Evolutionary conservation across 106 monocot genomes (phyloP).

Genomic region (Narthecium ossifragum): DNA sequence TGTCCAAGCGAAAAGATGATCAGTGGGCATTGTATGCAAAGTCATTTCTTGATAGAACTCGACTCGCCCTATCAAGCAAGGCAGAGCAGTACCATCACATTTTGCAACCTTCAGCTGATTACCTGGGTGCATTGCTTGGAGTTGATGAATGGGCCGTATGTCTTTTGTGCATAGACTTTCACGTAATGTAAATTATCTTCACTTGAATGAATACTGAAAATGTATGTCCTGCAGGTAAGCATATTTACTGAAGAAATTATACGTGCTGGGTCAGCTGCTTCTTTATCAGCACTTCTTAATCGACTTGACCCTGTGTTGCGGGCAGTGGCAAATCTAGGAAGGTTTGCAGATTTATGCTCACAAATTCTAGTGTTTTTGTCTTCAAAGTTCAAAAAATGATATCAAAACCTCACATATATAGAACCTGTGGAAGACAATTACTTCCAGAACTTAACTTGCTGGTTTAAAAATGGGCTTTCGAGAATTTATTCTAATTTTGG

Average conservation of each 20-base stretch:
- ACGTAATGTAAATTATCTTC: too few relatives aligned
- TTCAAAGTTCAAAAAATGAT: too few relatives aligned
- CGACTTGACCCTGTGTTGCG: conserved; percentile 89
- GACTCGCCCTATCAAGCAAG: conserved; percentile 81
- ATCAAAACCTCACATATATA: too few relatives aligned
- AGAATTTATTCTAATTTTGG: too few relatives aligned
- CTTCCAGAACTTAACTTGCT: too few relatives aligned
- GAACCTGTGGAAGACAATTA: too few relatives aligned
- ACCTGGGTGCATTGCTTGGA: conserved; percentile 81
- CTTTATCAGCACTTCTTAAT: conserved; percentile 82
- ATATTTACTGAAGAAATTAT: conserved; percentile 99
- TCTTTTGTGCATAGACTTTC: conserved; percentile 15
- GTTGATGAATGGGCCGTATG: conserved; percentile 89
- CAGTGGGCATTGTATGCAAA: conserved; percentile 96
- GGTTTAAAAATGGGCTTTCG: too few relatives aligned
- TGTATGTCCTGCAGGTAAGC: conserved; percentile 35
- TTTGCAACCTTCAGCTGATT: conserved; percentile 96
- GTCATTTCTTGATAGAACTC: conserved; percentile 83
- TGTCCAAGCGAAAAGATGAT: conserved; percentile 51
- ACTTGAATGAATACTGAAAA: too few relatives aligned
- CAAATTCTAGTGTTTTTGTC: too few relatives aligned
- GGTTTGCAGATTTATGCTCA: conserved; percentile 45
- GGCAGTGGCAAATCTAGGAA: conserved; percentile 83
- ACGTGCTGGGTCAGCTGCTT: conserved; percentile 93
- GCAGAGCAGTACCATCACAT: conserved; percentile 75